Percentiles rank a stretch among this genome's conserved stretches.
These are phyloP conservation scores for Xylaria sp. DNA, from an alignment of 2,329 filamentous ascomycete species.

Conservation along the genomic window DNA sequence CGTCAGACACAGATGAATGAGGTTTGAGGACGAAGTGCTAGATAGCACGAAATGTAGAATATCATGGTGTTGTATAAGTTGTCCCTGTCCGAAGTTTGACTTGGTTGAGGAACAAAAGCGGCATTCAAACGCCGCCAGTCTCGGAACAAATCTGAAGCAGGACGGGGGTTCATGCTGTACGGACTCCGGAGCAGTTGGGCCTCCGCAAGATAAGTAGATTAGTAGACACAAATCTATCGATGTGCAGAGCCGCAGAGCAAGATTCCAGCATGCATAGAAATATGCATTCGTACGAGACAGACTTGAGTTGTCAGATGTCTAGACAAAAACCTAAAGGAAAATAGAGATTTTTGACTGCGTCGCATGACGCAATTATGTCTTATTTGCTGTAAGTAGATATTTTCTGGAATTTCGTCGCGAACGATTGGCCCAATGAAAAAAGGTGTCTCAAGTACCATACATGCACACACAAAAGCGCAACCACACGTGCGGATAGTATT, in stretches of 20 bases:
- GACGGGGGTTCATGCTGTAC: conserved; percentile 24
- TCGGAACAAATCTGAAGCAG: conserved; percentile 38
- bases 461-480: neutral
- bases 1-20: neutral
- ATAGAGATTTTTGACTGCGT: neutral
- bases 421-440: neutral
- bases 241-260: conserved; percentile 31
- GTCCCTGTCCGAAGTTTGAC: conserved; percentile 1
- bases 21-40: neutral
- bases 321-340: neutral
- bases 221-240: conserved; percentile 1
- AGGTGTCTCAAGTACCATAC: conserved; percentile 22
- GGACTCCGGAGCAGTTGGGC: conserved; percentile 24
- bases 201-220: conserved; percentile 3
- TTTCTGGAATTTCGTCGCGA: conserved; percentile 2
- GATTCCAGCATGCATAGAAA: neutral
- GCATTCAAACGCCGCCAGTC: conserved; percentile 43
- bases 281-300: neutral
- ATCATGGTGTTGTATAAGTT: conserved; percentile 7
- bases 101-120: conserved; percentile 9
- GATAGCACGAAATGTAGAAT: neutral
- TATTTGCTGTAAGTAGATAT: neutral
- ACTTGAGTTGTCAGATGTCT: neutral
- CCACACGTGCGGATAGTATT: conserved; percentile 5
- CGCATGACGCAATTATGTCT: conserved; percentile 13